A percentile compares a stretch with the other conserved stretches of the same genome.
phyloP scores from a whole-genome alignment of 306 rosid species.

The Prunus mongolica region DNA sequence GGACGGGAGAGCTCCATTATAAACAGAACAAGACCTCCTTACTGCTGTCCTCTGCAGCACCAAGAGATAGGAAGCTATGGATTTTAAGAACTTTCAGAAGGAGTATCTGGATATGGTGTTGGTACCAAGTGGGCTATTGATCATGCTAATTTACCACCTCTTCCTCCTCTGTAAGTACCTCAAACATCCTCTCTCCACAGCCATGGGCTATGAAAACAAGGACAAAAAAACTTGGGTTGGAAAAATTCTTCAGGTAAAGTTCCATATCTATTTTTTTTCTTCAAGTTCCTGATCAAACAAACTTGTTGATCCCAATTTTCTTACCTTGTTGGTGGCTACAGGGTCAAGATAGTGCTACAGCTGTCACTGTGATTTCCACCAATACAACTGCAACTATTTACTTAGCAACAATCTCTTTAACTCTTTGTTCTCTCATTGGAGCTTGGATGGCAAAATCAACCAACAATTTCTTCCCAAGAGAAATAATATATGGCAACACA shows the following conservation, averaged over 20 bases:
- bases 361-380: conserved; percentile 32
- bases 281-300: not conserved
- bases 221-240: conserved; percentile 69
- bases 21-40: not conserved
- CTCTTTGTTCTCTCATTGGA: conserved; percentile 67
- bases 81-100: conserved; percentile 41
- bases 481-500: conserved; percentile 59
- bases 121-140: conserved; percentile 60
- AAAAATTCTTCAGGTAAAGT: conserved; percentile 55
- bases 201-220: conserved; percentile 62
- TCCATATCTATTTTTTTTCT: not conserved
- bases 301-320: not conserved
- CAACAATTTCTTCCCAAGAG: conserved; percentile 24
- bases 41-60: not conserved
- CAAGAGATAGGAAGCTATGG: conserved; percentile 17
- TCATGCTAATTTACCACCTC: conserved; percentile 63
- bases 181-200: conserved; percentile 55
- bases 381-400: conserved; percentile 48
- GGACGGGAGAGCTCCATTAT: not conserved
- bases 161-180: conserved; percentile 54
- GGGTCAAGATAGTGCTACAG: conserved; percentile 26
- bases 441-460: conserved; percentile 53
- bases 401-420: conserved; percentile 53
- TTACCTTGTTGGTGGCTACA: conserved; percentile 10
- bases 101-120: conserved; percentile 61